Conservation (phyloP, 73 alveolate genomes). For the Paramecium pentaurelia region DNA sequence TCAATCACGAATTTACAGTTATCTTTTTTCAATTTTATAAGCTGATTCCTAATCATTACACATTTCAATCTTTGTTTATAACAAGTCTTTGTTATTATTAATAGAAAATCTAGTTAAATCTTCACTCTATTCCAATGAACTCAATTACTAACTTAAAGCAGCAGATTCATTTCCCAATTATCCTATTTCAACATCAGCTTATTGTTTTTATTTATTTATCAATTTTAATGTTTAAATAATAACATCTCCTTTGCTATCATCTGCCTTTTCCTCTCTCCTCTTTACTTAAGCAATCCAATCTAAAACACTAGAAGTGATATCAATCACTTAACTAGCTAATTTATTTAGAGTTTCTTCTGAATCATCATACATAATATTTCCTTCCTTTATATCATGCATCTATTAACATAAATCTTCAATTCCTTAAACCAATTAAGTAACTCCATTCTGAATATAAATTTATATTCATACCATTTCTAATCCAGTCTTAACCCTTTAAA, state of each 20-base stretch:
- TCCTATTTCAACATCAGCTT: neutral
- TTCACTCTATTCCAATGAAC: neutral
- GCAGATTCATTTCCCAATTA: neutral
- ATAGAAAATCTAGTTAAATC: neutral
- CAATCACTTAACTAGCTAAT: slow-evolving; percentile 2
- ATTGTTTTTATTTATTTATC: neutral
- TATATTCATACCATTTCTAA: neutral
- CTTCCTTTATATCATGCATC: slow-evolving; percentile 40
- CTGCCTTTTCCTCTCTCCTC: slow-evolving; percentile 16
- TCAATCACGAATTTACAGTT: neutral
- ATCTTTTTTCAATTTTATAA: neutral
- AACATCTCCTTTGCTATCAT: slow-evolving; percentile 10
- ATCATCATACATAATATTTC: slow-evolving; percentile 28
- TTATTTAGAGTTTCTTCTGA: neutral
- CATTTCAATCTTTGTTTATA: neutral
- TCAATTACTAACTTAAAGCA: neutral
- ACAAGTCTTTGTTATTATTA: neutral
- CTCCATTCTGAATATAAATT: neutral
- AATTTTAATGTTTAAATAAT: neutral
- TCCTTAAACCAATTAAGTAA: slow-evolving; percentile 12
- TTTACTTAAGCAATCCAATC: slow-evolving; percentile 27
- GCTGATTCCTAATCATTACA: neutral
- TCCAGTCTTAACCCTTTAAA: neutral
- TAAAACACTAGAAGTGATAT: neutral
- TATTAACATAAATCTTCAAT: slow-evolving; percentile 16